phyloP scores from a whole-genome alignment of 768 basidiomycete species.

The Rhodotorula taiwanensis region DNA sequence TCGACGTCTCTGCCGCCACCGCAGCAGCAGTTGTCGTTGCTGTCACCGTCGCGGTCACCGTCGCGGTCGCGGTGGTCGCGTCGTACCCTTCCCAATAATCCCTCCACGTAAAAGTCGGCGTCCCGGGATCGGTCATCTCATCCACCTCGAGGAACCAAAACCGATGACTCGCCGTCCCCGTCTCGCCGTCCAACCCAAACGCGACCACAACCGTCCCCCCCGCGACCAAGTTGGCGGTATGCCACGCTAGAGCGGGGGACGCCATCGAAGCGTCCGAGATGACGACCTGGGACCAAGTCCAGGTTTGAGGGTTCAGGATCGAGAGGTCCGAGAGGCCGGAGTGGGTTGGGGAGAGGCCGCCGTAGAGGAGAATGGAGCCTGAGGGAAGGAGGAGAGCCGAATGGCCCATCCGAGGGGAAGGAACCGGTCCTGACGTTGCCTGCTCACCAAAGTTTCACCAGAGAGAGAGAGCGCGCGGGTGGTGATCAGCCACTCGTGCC shows the following conservation, averaged over 20 bases:
- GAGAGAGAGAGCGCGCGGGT: no score
- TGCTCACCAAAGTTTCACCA: no score
- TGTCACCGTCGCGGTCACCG: no score
- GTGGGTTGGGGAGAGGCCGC: constrained; percentile 23
- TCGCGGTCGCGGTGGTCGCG: neutral
- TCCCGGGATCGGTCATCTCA: constrained; percentile 7
- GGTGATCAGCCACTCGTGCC: no score
- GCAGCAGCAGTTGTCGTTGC: no score
- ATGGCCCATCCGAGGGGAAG: constrained; percentile 36
- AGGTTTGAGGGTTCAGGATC: constrained; percentile 18
- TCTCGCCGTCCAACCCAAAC: constrained; percentile 31
- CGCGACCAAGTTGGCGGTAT: constrained; percentile 17
- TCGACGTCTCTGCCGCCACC: no score
- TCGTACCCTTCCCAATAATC: constrained; percentile 18
- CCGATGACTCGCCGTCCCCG: constrained; percentile 5
- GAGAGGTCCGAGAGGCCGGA: constrained; percentile 9
- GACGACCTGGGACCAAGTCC: constrained; percentile 18
- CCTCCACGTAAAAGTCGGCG: constrained; percentile 18
- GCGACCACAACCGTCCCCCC: constrained; percentile 30
- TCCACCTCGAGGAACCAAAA: constrained; percentile 36
- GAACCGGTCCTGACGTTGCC: neutral
- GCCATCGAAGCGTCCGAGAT: constrained; percentile 15
- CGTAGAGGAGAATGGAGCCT: constrained; percentile 33
- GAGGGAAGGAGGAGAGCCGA: constrained; percentile 12
- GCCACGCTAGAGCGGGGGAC: constrained; percentile 30